phyloP scores from a whole-genome alignment of 306 rosid genomes.

The Vigna radiata region DNA sequence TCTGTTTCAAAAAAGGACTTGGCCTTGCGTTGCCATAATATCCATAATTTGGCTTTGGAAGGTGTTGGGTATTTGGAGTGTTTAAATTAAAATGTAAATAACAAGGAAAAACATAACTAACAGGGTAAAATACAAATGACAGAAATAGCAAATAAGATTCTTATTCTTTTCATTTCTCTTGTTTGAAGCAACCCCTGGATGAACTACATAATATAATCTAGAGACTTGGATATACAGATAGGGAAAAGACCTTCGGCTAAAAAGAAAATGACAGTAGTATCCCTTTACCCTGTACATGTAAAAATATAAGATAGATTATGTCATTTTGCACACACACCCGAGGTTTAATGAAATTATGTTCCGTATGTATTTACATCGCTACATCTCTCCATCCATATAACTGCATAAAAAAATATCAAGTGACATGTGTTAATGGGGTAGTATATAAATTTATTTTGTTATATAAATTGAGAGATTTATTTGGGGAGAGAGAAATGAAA shows the following conservation, averaged over 20 bases:
- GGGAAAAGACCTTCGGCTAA: background rate
- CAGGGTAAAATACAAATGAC: background rate
- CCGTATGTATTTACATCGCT: background rate
- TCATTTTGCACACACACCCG: background rate
- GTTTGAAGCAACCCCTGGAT: background rate
- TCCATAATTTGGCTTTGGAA: background rate
- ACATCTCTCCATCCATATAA: background rate
- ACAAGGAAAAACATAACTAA: background rate
- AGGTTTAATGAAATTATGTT: background rate
- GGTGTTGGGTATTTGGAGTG: background rate
- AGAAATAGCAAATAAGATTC: too few species aligned
- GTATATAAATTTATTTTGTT: background rate
- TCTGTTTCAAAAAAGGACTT: background rate
- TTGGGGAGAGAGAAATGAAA: background rate
- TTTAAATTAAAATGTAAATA: background rate
- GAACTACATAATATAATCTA: constrained; percentile 3
- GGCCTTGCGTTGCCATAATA: background rate
- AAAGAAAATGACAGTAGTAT: background rate
- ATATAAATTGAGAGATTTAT: background rate
- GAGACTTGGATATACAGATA: constrained; percentile 41
- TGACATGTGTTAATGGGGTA: background rate
- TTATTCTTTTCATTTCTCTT: too few species aligned
- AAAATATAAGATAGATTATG: background rate
- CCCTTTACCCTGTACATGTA: background rate
- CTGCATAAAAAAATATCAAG: background rate